These are phyloP conservation scores for Gremmenia infestans DNA, from an alignment of 2,329 filamentous ascomycete species.

Conservation along the genomic window DNA sequence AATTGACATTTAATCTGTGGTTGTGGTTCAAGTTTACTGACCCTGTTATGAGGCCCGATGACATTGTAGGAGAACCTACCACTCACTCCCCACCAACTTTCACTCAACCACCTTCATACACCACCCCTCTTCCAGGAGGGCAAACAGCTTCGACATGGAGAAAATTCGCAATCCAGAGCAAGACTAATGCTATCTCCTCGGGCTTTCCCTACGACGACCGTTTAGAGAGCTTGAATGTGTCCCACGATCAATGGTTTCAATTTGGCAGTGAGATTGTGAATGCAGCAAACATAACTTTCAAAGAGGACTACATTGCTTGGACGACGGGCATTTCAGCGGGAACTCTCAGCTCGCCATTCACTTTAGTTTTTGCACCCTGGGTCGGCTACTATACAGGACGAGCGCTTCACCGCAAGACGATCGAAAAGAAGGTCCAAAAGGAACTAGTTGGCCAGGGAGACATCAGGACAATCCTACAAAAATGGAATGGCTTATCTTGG, in stretches of 20 bases:
- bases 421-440: conserved; percentile 20
- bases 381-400: conserved; percentile 22
- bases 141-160: conserved; percentile 3
- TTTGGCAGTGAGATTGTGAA: conserved; percentile 22
- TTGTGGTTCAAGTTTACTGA: neutral
- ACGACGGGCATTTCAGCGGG: conserved; percentile 22
- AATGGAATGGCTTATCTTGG: conserved; percentile 21
- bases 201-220: conserved; percentile 23
- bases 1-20: no score
- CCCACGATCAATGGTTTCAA: conserved; percentile 24
- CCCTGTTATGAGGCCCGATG: neutral
- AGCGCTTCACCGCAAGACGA: conserved; percentile 19
- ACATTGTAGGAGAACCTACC: neutral
- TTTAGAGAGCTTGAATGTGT: conserved; percentile 14
- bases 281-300: conserved; percentile 18
- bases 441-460: conserved; percentile 18
- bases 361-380: conserved; percentile 20
- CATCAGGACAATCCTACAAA: conserved; percentile 13
- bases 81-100: neutral
- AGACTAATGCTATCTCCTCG: conserved; percentile 20
- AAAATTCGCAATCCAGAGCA: conserved; percentile 20
- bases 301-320: conserved; percentile 22
- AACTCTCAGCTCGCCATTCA: conserved; percentile 10
- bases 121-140: neutral
- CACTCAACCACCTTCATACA: neutral